Base-by-base conservation (phyloP, 73 alveolate genomes). In the Urostyla sp. region DNA sequence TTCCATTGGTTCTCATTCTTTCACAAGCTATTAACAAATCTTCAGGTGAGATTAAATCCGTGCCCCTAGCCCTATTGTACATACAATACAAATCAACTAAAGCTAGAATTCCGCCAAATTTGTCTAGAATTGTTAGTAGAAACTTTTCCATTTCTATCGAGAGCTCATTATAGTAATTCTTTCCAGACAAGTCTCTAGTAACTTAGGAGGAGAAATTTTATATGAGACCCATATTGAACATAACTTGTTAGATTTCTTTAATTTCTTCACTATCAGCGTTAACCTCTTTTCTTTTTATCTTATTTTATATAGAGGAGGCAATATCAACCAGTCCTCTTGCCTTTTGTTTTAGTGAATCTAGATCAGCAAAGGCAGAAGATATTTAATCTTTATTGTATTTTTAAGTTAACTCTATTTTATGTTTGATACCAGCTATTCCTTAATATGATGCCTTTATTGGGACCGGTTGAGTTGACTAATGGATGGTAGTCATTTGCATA, bases 11-110 rank as follows among this genome's bases (percentile, higher is more conserved):
- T 13, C 50, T 52, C 49, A 87, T 2, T 45, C 55, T 53, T 31
- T 67, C 87, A 51, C 90, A 78, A 23, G 98, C 97, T 38, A 75
- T 84, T 52, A 55, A 60, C 86, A 94, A 61, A 67, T 94, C 98
- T 59, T 88, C 90, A 10, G 98, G 97, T 0, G 95, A 78, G 57
- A 94, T 88, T 31, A 94, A 80, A 58, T 88, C 85, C 1, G 95
- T 94, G 5, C 96, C 95, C 75, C 98, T 90, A 15, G 98, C 98
- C 58, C 98, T 76, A 59, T 94, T 94, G 59, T 94, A 94, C 55
- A 94, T 75, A 67, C 98, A 94, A 79, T 91, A 94, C 40, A 93
- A 90, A 67, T 94, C 98, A 27, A 90, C 83, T 24, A 94, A 52
- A 21, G 95, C 88, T 13, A 94, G 38, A 35, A 93, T 95, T 51